Conservation (phyloP, 495 filamentous ascomycete species). For the Hypoxylon subgilvum region DNA sequence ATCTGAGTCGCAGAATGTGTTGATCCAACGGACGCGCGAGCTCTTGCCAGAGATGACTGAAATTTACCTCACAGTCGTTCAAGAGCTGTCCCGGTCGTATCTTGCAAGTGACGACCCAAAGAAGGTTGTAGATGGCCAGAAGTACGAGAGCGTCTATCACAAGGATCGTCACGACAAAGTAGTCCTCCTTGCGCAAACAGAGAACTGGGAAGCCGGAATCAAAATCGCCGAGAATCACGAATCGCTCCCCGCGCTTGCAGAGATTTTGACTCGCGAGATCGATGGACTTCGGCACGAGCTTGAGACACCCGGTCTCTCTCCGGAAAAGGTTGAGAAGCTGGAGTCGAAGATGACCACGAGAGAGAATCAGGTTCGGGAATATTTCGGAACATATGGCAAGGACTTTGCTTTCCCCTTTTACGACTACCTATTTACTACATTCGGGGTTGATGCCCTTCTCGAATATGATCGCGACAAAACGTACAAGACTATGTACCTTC, state of each 20-base stretch:
- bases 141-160: slow-evolving; percentile 43
- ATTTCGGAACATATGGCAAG: slow-evolving; percentile 75
- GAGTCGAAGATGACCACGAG: slow-evolving; percentile 42
- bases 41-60: slow-evolving; percentile 52
- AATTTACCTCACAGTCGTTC: slow-evolving; percentile 52
- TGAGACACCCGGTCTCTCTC: slow-evolving; percentile 19
- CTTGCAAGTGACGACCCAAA: slow-evolving; percentile 45
- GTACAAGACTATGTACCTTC: slow-evolving; percentile 76
- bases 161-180: slow-evolving; percentile 52
- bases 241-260: slow-evolving; percentile 72
- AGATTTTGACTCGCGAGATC: slow-evolving; percentile 56
- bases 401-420: slow-evolving; percentile 83
- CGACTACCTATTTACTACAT: slow-evolving; percentile 69
- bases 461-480: slow-evolving; percentile 66
- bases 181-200: slow-evolving; percentile 67
- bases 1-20: slow-evolving; percentile 13
- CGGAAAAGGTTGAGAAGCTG: slow-evolving; percentile 35
- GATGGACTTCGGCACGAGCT: slow-evolving; percentile 40
- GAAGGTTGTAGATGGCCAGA: slow-evolving; percentile 43
- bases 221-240: slow-evolving; percentile 73
- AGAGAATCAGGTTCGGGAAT: slow-evolving; percentile 56
- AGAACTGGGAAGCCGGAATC: slow-evolving; percentile 70
- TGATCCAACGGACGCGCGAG: slow-evolving; percentile 46
- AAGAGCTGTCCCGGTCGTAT: slow-evolving; percentile 50
- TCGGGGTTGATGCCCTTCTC: slow-evolving; percentile 70